phyloP scores from a whole-genome alignment of 352 stramenopile species.

The Plasmopara halstedii region DNA sequence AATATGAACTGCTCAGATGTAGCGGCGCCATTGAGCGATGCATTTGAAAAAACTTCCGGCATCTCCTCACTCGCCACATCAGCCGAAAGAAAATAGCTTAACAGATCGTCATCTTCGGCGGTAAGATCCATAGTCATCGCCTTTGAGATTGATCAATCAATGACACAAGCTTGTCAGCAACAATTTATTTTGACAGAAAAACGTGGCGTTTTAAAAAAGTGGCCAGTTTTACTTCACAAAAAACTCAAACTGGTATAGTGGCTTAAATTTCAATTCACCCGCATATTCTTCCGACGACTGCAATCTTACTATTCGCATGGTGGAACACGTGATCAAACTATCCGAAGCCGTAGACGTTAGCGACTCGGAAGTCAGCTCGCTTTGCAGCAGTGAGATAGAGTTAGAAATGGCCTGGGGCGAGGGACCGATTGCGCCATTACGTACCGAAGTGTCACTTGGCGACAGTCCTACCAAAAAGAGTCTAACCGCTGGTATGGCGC shows the following conservation, averaged over 20 bases:
- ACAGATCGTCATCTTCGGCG: conserved; percentile 78
- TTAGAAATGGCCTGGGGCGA: conserved; percentile 73
- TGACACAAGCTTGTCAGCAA: no score
- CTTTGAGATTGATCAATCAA: no score
- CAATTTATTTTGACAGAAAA: no score
- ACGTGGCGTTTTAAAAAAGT: no score
- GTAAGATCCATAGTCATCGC: conserved; percentile 58
- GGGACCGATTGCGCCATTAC: conserved; percentile 63
- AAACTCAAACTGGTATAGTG: no score
- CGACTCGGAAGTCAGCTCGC: conserved; percentile 64
- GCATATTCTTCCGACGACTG: no score
- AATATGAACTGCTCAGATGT: conserved; percentile 29
- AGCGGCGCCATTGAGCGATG: conserved; percentile 2
- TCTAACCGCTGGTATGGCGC: conserved; percentile 13
- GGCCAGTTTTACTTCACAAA: no score
- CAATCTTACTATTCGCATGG: no score
- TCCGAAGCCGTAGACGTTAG: conserved; percentile 24
- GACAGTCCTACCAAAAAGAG: conserved; percentile 13
- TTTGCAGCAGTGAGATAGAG: conserved; percentile 70
- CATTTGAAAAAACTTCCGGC: conserved; percentile 17
- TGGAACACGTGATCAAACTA: conserved; percentile 12
- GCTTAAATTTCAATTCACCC: no score
- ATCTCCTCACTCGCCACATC: conserved; percentile 59
- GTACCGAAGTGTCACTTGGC: conserved; percentile 13
- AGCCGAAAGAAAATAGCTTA: conserved; percentile 82